Evolutionary conservation across 768 basidiomycete species (phyloP).

Genomic region (Cyclocybe aegerita): DNA sequence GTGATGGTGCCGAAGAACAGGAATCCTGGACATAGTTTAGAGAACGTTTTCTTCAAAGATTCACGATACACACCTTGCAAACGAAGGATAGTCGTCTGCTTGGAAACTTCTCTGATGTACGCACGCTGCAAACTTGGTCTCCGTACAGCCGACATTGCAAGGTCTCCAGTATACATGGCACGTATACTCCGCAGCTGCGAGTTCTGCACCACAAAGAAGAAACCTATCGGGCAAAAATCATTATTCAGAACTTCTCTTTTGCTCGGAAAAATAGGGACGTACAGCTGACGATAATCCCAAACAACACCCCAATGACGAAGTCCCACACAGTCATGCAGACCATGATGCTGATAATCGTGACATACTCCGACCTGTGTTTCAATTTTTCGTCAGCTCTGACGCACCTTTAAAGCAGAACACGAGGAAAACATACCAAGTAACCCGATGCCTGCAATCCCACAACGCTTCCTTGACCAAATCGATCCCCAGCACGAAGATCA

Average conservation of each 20-base stretch:
- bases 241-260: not conserved
- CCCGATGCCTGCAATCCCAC: constrained; percentile 92
- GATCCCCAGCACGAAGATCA: constrained; percentile 93
- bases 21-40: constrained; percentile 48
- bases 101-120: constrained; percentile 90
- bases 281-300: constrained; percentile 92
- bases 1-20: constrained; percentile 94
- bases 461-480: constrained; percentile 94
- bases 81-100: constrained; percentile 85
- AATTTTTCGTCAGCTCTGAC: constrained; percentile 1
- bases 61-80: constrained; percentile 61
- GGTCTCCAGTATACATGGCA: constrained; percentile 77
- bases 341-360: constrained; percentile 85
- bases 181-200: constrained; percentile 86
- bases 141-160: constrained; percentile 87
- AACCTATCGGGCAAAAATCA: constrained; percentile 40
- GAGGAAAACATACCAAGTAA: constrained; percentile 55
- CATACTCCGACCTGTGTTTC: constrained; percentile 63
- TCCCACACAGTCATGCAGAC: constrained; percentile 93
- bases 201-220: constrained; percentile 97
- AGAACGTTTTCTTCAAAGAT: not conserved
- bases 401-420: constrained; percentile 5
- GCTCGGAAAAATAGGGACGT: too few species aligned
- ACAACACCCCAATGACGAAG: constrained; percentile 90
- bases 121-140: constrained; percentile 84